Evolutionary conservation across 495 filamentous ascomycete species (phyloP).

Genomic region (Hypomontagnella submonticulosa): DNA sequence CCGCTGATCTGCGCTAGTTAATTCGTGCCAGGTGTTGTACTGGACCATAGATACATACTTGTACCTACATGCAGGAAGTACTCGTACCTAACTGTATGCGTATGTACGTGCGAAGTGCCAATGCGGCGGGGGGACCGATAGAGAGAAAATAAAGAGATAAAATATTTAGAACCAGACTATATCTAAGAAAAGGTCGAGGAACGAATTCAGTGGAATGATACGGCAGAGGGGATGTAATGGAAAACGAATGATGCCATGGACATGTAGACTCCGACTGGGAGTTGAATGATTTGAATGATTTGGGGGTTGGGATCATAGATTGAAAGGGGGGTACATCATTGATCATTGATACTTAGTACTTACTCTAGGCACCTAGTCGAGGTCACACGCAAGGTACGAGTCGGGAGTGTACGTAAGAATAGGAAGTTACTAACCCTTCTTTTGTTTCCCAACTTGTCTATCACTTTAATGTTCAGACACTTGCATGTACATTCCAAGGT

Average conservation of each 20-base stretch:
- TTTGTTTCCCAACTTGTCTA: background rate
- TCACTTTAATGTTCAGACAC: background rate
- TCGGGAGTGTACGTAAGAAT: slow-evolving; percentile 11
- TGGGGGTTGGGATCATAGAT: background rate
- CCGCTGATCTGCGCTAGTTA: slow-evolving; percentile 39
- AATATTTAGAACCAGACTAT: background rate
- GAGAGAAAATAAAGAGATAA: background rate
- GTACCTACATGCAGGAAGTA: background rate
- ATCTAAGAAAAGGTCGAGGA: background rate
- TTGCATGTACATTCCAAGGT: too few species aligned
- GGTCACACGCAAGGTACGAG: slow-evolving; percentile 37
- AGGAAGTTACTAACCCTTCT: slow-evolving; percentile 1
- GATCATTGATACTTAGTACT: too few species aligned
- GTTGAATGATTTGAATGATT: slow-evolving; percentile 1
- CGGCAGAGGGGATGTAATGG: slow-evolving; percentile 20
- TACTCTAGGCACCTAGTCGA: too few species aligned
- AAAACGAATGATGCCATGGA: slow-evolving; percentile 23
- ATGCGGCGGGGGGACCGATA: background rate
- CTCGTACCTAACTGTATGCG: background rate
- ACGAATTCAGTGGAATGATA: background rate
- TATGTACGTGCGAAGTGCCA: slow-evolving; percentile 1
- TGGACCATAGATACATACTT: slow-evolving; percentile 16
- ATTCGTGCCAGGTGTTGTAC: slow-evolving; percentile 45
- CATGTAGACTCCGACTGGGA: background rate
- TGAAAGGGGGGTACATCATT: background rate